A percentile compares a stretch with the other conserved stretches of the same genome.
Conservation (phyloP, 257 asterid genomes). For the Phtheirospermum japonicum region DNA sequence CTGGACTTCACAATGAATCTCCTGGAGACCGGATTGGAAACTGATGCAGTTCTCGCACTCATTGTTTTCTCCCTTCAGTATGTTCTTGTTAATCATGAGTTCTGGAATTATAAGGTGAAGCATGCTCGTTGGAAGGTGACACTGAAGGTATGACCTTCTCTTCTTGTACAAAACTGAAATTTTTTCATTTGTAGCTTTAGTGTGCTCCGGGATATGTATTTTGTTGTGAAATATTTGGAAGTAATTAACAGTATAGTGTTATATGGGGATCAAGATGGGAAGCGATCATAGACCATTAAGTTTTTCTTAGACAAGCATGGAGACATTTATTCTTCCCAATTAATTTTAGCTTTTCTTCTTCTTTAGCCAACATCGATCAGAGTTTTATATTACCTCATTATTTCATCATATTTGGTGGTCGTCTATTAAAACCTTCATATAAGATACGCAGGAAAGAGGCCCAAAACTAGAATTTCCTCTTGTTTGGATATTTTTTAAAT, state of each 20-base stretch:
- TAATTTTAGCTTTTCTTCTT: conserved; percentile 7
- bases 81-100: conserved; percentile 86
- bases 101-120: conserved; percentile 81
- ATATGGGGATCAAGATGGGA: conserved; percentile 13
- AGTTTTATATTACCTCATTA: conserved; percentile 18
- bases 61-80: conserved; percentile 83
- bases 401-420: conserved; percentile 17
- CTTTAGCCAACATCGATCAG: conserved; percentile 4
- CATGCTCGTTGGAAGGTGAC: conserved; percentile 92
- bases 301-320: neutral
- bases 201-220: conserved; percentile 8
- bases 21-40: conserved; percentile 72
- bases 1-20: conserved; percentile 84
- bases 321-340: conserved; percentile 9
- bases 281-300: neutral
- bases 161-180: conserved; percentile 13
- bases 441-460: conserved; percentile 9
- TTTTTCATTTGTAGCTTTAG: conserved; percentile 1
- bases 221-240: conserved; percentile 12
- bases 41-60: conserved; percentile 69
- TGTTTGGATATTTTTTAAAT: neutral
- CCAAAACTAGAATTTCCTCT: conserved; percentile 10
- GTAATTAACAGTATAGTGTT: neutral
- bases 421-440: conserved; percentile 8
- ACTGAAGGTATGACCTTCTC: conserved; percentile 56